Conservation (phyloP, 2,329 filamentous ascomycete genomes). For the Penicillium digitatum region DNA sequence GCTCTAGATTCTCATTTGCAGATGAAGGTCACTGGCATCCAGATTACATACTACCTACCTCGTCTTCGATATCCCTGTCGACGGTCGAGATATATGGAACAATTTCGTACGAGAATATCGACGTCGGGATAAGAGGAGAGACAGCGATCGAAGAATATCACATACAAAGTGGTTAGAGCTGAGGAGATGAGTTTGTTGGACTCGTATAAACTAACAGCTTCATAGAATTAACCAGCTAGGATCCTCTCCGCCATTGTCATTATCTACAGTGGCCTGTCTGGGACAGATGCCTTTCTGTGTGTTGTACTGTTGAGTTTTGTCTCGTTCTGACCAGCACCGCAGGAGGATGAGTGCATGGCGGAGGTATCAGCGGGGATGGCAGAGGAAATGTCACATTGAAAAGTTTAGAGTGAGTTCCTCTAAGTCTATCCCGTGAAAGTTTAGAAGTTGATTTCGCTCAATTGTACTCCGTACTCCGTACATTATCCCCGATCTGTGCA, state of each 20-base stretch:
- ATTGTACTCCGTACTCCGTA: too few species aligned
- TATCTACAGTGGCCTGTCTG: not conserved
- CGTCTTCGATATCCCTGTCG: not conserved
- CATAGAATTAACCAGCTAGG: accelerated
- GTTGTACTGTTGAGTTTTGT: not conserved
- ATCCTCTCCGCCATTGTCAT: not conserved
- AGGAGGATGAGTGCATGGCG: too few species aligned
- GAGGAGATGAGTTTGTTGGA: not conserved
- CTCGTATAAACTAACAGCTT: not conserved
- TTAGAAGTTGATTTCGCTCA: too few species aligned
- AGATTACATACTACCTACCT: not conserved
- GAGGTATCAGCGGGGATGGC: too few species aligned
- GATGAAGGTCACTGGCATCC: not conserved
- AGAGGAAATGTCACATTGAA: not conserved
- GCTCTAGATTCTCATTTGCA: not conserved
- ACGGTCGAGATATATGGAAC: too few species aligned
- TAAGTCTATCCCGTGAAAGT: not conserved
- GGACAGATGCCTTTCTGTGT: not conserved
- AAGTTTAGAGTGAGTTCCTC: not conserved
- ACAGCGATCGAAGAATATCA: not conserved
- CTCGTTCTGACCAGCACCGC: not conserved
- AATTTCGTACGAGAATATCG: not conserved
- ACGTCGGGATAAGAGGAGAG: not conserved
- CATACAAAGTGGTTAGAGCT: not conserved
- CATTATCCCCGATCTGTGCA: not conserved